Base-by-base conservation (phyloP, 345 rosid genomes). In the Camelina laxa region DNA sequence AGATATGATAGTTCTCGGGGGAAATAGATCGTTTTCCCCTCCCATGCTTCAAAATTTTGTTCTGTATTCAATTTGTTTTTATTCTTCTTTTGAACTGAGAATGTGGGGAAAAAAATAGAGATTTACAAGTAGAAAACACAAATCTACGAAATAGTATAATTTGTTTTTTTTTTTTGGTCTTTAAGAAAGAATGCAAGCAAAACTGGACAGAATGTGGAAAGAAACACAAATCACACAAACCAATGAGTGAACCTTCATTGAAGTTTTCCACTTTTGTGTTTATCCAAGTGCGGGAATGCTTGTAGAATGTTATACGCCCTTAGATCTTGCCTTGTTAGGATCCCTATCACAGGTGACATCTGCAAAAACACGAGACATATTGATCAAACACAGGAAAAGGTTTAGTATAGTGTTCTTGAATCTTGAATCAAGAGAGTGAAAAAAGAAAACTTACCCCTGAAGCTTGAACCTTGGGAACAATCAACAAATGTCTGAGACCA, bases 311-410 rank as follows among this genome's bases (percentile, higher is more conserved):
- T 89, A 82, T 77, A 79, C 21, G 92, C 87, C 69, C 86, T 82
- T 48, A 93, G 75, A 72, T 93, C 97, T 81, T 91, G 96, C 86
- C 98, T 83, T 39, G 93, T 89, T 87, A 91, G 75, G 75, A 93
- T 85, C 33, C 98, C 96, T 6, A 87, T 75, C 63, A 88, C 90
- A 3, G 91, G 94, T 63, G 88, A 76, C 48, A 75, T 82, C 98
- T 91, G 82, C 82, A 72, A 73, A 38, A 27, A 62, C 19, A 47
- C 45, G 54, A 13, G 2, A 57, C 36, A 44, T 38, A 17, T 57
- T 57, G 38, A 31, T 57, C 22, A 57, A 33, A 58, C 63, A 24
- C 16, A 56, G 61, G 3, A 57, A 56, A 64, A 35, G 31, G 8
- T n/a, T 61, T 50, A 62, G 42, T 69, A 27, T 27, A 15, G n/a